Percentiles rank a stretch among this genome's conserved stretches.
phyloP scores from a whole-genome alignment of 129 eudicot species.

The Helichrysum umbraculigerum region DNA sequence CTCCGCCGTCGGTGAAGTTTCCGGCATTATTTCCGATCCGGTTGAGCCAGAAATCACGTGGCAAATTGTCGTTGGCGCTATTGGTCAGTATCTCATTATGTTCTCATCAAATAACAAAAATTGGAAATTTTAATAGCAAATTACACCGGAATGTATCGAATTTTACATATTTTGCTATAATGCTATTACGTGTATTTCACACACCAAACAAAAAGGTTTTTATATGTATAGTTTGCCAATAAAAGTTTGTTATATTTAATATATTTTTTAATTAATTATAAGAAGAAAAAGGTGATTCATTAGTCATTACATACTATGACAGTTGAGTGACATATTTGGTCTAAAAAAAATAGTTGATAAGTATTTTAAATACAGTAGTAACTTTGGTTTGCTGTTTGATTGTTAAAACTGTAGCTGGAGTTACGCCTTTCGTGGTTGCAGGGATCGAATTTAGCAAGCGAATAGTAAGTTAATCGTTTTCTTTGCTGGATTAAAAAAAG shows the following conservation, averaged over 20 bases:
- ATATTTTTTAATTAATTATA: too few species aligned
- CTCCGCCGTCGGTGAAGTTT: constrained; percentile 36
- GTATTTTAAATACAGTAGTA: not conserved
- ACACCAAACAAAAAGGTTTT: too few species aligned
- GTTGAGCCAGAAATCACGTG: constrained; percentile 51
- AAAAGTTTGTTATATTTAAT: too few species aligned
- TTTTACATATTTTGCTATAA: too few species aligned
- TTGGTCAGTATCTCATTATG: constrained; percentile 40
- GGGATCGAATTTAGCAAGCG: constrained; percentile 92
- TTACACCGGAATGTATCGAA: too few species aligned
- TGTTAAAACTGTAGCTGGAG: constrained; percentile 64
- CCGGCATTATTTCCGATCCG: constrained; percentile 41
- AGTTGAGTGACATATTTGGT: too few species aligned
- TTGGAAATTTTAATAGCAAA: too few species aligned
- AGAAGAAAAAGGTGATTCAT: too few species aligned
- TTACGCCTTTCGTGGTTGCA: constrained; percentile 83
- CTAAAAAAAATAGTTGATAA: not conserved
- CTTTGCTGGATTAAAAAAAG: not conserved
- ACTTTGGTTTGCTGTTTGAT: not conserved
- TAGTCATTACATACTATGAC: too few species aligned
- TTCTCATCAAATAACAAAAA: too few species aligned
- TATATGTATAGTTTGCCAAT: too few species aligned
- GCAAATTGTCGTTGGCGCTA: constrained; percentile 73
- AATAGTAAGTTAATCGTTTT: constrained; percentile 49
- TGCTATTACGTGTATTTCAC: too few species aligned